A percentile compares a stretch with the other conserved stretches of the same genome.
phyloP scores from a whole-genome alignment of 1,139 yeast species.

The Scheffersomyces lignicola region DNA sequence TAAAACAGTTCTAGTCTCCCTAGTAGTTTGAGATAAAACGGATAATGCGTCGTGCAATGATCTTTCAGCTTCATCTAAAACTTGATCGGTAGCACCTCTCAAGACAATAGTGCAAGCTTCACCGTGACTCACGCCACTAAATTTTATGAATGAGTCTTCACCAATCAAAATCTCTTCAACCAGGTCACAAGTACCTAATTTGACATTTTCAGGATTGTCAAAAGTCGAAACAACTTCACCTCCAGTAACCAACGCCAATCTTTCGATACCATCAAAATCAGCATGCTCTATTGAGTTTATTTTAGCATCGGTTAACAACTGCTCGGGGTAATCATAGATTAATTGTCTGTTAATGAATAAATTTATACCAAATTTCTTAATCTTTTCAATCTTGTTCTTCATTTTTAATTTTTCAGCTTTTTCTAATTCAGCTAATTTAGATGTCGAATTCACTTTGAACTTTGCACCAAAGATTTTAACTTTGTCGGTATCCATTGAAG shows the following conservation, averaged over 20 bases:
- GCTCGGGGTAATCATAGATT: conserved; percentile 98
- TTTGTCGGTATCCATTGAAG: conserved; percentile 96
- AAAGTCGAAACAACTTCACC: conserved; percentile 98
- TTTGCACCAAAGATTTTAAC: conserved; percentile 98
- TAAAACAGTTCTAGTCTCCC: conserved; percentile 88
- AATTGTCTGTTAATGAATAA: conserved; percentile 94
- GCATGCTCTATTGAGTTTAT: conserved; percentile 97
- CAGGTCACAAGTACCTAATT: conserved; percentile 81
- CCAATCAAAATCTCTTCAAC: conserved; percentile 94
- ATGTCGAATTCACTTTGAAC: conserved; percentile 92
- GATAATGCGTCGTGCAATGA: conserved; percentile 96
- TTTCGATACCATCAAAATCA: conserved; percentile 96
- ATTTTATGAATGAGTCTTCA: conserved; percentile 81
- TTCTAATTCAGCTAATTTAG: conserved; percentile 92
- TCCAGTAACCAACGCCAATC: conserved; percentile 94
- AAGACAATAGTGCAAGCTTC: conserved; percentile 95
- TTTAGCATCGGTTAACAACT: conserved; percentile 80
- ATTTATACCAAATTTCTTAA: conserved; percentile 77
- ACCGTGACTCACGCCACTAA: conserved; percentile 93
- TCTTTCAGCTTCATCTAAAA: conserved; percentile 95
- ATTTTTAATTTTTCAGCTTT: conserved; percentile 93
- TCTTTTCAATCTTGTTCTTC: conserved; percentile 87
- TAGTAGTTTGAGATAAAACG: conserved; percentile 92
- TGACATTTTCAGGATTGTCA: conserved; percentile 85
- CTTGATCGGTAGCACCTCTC: conserved; percentile 97